Evolutionary conservation across 2,329 filamentous ascomycete genomes (phyloP), one percentile per base, ranked within the genome.

Genomic region (Aspergillus pseudoglaucus): DNA sequence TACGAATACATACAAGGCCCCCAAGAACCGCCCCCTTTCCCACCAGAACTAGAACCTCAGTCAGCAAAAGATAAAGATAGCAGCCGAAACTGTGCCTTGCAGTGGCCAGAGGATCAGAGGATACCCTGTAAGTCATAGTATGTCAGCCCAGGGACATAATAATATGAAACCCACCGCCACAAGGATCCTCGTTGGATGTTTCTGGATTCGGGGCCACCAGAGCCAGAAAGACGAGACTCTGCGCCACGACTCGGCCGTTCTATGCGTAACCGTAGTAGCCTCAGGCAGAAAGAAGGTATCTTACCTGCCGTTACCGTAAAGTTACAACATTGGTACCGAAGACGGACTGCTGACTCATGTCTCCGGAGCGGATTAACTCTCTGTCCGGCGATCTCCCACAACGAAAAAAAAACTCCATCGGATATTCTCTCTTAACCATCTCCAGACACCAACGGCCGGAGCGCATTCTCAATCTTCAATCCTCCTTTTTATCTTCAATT

Each of bases 391-490:
- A 39, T 39, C 37, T 39, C 37, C 37, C 37, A 39, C 37, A 39
- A 15, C 17, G 10, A 39, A 53, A 48, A 15, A 39, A 39, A 53
- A 48, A 46, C 40, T 33, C 27, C 44, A 37, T 22, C 25, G 25
- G 30, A 18, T 40, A 22, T 39, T 39, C 15, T 23, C 25, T n/a
- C 15, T 33, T 47, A 47, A 48, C 33, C 46, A 49, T 49, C 46
- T 30, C 47, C 47, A 39, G 33, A 39, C 43, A 46, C 46, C 41
- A 51, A 55, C 48, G 56, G 61, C 68, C 66, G 68, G 66, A 70
- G 65, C 67, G 64, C 64, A 63, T 52, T 48, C 55, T 59, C 53
- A 47, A 47, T 49, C 33, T 39, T 39, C 37, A 39, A 22, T 39
- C 17, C 37, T 18, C 18, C 9, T 45, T 47, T 30, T 35, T 48